Conservation (phyloP, 1,284 basidiomycete genomes). For the Trametes hirsuta region DNA sequence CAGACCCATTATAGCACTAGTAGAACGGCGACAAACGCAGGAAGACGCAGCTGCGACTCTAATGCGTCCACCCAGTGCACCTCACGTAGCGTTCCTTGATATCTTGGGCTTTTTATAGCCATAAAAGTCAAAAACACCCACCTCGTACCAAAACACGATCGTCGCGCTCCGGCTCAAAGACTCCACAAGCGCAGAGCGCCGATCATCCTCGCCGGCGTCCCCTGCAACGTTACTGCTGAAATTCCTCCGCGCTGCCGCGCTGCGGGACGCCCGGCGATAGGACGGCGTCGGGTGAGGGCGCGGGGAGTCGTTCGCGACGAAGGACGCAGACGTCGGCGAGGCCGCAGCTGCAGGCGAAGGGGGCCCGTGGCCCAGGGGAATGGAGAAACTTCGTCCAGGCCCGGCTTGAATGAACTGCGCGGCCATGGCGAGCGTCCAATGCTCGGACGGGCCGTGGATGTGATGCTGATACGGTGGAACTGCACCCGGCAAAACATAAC, state of each 20-base stretch:
- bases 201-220: conserved; percentile 5
- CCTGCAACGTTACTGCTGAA: not conserved
- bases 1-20: no score
- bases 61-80: no score
- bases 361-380: conserved; percentile 1
- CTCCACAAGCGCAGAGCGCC: conserved; percentile 31
- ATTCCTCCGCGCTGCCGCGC: not conserved
- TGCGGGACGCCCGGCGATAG: conserved; percentile 10
- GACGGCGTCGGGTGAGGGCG: not conserved
- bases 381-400: conserved; percentile 14
- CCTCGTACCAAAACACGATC: conserved; percentile 71
- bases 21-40: no score
- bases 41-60: no score
- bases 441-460: no score
- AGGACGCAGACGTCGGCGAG: conserved; percentile 4
- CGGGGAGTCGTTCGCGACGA: conserved; percentile 17
- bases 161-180: conserved; percentile 50
- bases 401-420: conserved; percentile 6
- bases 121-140: conserved; percentile 28
- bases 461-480: no score
- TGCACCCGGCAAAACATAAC: no score
- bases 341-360: conserved; percentile 5
- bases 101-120: no score
- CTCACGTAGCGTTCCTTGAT: no score
- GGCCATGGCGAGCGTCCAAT: no score